Evolutionary conservation across 2,329 filamentous ascomycete genomes (phyloP).

Genomic region (Exophiala aquamarina): DNA sequence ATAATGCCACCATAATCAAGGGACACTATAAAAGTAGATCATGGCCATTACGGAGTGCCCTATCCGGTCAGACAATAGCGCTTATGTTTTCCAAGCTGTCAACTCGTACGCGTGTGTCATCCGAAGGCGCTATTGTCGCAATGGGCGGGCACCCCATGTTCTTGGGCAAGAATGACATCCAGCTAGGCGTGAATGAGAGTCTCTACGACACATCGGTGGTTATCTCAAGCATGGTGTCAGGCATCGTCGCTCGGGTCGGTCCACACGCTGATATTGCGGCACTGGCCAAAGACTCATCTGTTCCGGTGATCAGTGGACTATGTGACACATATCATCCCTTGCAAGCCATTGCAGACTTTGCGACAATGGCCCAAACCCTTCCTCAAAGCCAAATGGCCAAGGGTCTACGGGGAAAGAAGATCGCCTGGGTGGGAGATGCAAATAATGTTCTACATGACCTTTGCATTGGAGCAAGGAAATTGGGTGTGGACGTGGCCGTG

Average conservation of each 20-base stretch:
- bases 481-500: conserved; percentile 81
- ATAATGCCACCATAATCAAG: conserved; percentile 79
- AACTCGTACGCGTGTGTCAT: conserved; percentile 89
- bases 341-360: conserved; percentile 90
- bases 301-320: conserved; percentile 83
- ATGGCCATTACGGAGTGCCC: conserved; percentile 53
- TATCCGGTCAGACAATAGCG: conserved; percentile 79
- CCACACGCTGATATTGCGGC: conserved; percentile 72
- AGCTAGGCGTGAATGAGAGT: conserved; percentile 90
- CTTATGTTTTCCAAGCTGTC: conserved; percentile 97
- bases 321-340: conserved; percentile 91
- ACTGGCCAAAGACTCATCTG: conserved; percentile 69
- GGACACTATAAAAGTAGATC: conserved; percentile 69
- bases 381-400: conserved; percentile 38
- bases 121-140: conserved; percentile 83
- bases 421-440: conserved; percentile 94
- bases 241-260: conserved; percentile 77
- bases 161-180: conserved; percentile 90
- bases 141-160: conserved; percentile 97
- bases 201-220: conserved; percentile 90
- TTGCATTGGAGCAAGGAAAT: conserved; percentile 81
- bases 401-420: conserved; percentile 78
- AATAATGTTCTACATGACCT: conserved; percentile 97
- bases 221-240: conserved; percentile 89
- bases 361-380: conserved; percentile 83